Base-by-base conservation (phyloP, 805 yeast species). In the Metschnikowia lunata region DNA sequence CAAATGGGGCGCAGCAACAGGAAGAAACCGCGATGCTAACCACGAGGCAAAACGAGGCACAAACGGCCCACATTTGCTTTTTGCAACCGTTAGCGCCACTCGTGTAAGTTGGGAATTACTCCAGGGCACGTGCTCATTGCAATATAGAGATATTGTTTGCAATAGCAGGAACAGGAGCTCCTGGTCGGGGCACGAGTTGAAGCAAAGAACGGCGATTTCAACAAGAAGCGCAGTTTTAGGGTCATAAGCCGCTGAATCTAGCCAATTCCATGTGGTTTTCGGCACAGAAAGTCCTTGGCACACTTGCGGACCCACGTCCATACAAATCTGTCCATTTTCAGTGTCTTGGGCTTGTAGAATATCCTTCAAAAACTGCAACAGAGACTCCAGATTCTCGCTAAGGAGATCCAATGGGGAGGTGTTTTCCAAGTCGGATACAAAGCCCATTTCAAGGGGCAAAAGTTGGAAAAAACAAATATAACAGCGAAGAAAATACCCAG, bases 71-170 rank as follows among this genome's bases (percentile, higher is more conserved):
- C 36, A 30, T n/a, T 23, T 34, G 11, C 26, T 6, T n/a, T 14
- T 14, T 23, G 28, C 26, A 11, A 42, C 28, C 6, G 40, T 18
- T 34, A 11, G 34, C 14, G 42, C 39, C 11, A 42, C 38, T 27
- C 12, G 18, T 8, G 55, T 36, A 2, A 45, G 39, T 8, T 26
- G 39, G 3, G 33, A 4, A 26, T 43, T 47, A 28, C 54, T 49
- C 71, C 71, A 67, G 1, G 71, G 67, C 6, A 59, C 55, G 36
- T 58, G 26, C 1, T 68, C 66, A 37, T 66, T 64, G 28, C 47
- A 26, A 41, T 62, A 64, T 15, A 39, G 50, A 1, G 66, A 55
- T 12, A 51, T 10, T 2, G 33, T 31, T 6, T 18, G 26, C 37
- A 47, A 26, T 13, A 47, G 37, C 12, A 27, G 33, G 9, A 47